These are phyloP conservation scores for Serendipita vermifera DNA, from an alignment of 768 basidiomycete species.

Conservation along the genomic window DNA sequence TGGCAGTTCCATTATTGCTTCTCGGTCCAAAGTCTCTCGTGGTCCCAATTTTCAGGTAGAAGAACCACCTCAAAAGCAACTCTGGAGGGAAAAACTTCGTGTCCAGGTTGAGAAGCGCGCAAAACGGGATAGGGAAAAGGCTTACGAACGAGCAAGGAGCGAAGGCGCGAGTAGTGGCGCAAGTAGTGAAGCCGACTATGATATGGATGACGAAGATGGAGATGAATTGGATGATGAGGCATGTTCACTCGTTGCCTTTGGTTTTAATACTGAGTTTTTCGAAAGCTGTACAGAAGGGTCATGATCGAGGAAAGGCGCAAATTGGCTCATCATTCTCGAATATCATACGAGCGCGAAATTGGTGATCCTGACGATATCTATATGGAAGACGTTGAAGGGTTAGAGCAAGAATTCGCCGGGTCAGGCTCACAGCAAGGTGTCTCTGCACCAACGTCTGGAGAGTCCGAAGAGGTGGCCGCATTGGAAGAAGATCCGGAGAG, in stretches of 20 bases:
- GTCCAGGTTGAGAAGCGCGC: neutral
- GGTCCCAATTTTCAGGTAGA: neutral
- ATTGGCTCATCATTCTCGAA: neutral
- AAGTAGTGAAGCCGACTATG: neutral
- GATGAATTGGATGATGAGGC: slow-evolving; percentile 6
- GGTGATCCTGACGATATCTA: slow-evolving; percentile 4
- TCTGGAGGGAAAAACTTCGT: neutral
- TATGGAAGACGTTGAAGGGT: neutral
- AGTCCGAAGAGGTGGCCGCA: neutral
- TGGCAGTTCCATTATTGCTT: neutral
- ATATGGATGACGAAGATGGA: slow-evolving; percentile 4
- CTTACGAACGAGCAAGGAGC: neutral
- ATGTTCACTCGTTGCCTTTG: neutral
- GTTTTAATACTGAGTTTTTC: neutral
- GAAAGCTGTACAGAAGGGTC: neutral
- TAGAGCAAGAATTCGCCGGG: neutral
- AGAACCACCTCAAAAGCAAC: neutral
- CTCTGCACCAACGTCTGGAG: too few relatives aligned
- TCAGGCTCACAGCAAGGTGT: neutral
- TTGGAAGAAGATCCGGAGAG: neutral
- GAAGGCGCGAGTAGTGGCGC: neutral
- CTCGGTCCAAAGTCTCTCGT: neutral
- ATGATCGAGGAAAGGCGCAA: slow-evolving; percentile 1
- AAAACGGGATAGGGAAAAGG: neutral
- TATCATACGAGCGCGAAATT: neutral